A percentile compares a stretch with the other conserved stretches of the same genome.
phyloP scores from a whole-genome alignment of 768 basidiomycete genomes.

The Tricholoma sp. region DNA sequence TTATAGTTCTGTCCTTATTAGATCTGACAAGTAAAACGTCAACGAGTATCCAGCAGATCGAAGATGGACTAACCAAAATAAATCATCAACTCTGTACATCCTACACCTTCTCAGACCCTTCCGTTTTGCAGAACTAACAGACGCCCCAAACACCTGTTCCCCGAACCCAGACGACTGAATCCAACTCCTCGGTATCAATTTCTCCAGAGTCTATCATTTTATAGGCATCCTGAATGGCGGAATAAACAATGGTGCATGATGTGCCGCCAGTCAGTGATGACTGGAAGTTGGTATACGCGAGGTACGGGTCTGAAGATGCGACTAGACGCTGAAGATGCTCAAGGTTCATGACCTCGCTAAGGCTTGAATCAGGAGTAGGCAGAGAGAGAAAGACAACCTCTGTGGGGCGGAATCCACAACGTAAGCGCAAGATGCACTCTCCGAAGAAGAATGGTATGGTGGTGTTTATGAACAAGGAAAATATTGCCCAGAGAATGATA shows the following conservation, averaged over 20 bases:
- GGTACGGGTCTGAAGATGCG: slow-evolving; percentile 19
- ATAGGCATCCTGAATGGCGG: slow-evolving; percentile 24
- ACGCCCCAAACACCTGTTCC: slow-evolving; percentile 18
- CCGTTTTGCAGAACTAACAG: slow-evolving; percentile 26
- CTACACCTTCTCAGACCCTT: slow-evolving; percentile 18
- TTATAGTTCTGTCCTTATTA: neutral
- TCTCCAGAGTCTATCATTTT: slow-evolving; percentile 16
- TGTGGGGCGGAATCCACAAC: slow-evolving; percentile 23
- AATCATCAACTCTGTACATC: neutral
- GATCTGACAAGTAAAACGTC: neutral
- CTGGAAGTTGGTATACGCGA: slow-evolving; percentile 22
- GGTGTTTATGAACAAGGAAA: slow-evolving; percentile 23
- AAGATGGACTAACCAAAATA: neutral
- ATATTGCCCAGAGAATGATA: slow-evolving; percentile 20
- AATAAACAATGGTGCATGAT: slow-evolving; percentile 24
- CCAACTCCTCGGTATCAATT: slow-evolving; percentile 22
- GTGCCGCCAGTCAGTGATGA: slow-evolving; percentile 26
- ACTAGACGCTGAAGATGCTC: slow-evolving; percentile 22
- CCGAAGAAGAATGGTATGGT: slow-evolving; percentile 27
- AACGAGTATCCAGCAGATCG: neutral
- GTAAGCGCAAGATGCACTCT: slow-evolving; percentile 26
- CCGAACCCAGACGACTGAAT: slow-evolving; percentile 27
- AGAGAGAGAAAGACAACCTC: slow-evolving; percentile 26
- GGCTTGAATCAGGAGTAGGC: slow-evolving; percentile 8
- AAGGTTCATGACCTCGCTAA: slow-evolving; percentile 13